Evolutionary conservation across 352 stramenopile species (phyloP), one percentile per base, ranked within the genome.

Genomic region (Elongisporangium undulatum): DNA sequence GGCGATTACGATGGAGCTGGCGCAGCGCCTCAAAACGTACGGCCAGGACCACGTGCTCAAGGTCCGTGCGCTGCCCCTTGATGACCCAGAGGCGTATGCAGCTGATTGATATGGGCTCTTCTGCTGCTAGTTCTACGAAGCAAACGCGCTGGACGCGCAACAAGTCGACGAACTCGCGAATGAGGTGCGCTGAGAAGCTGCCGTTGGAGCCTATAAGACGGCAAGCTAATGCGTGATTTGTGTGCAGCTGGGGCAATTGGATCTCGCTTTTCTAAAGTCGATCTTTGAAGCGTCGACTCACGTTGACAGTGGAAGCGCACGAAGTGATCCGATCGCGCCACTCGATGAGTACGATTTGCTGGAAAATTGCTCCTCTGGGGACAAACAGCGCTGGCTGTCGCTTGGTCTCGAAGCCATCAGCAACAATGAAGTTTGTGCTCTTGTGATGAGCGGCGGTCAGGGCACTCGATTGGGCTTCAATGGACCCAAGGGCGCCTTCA

Each of bases 391-490:
- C 20, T 94, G 85, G 85, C 54, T 55, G 23, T 26, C 62, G 24
- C 65, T 62, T 4, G 91, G 88, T 1, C 72, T 96, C 1, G 68
- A 95, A 17, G 95, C 94, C 6, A 92, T 99, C 19, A 56, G 54
- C 48, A 61, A 79, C 6, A 85, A 91, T 17, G 48, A 98, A 67
- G 90, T 99, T 4, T 96, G 94, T n/a, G 90, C 95, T 51, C 61
- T 99, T 19, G 79, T 99, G 3, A 73, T 99, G 53, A 82, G 82
- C 41, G 97, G 97, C 39, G 96, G 97, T 22, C 96, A 99, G 75
- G 97, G 97, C 59, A 99, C 97, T 21, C 85, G 97, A 12, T 75
- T 99, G n/a, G 97, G 97, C 50, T 99, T 98, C 77, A 63, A 90
- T 26, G 91, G 93, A 0, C 94, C 97, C 20, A 99, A 99, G 73